These are phyloP conservation scores for Stachybotrys elegans DNA, from an alignment of 2,329 filamentous ascomycete species.

Conservation along the genomic window DNA sequence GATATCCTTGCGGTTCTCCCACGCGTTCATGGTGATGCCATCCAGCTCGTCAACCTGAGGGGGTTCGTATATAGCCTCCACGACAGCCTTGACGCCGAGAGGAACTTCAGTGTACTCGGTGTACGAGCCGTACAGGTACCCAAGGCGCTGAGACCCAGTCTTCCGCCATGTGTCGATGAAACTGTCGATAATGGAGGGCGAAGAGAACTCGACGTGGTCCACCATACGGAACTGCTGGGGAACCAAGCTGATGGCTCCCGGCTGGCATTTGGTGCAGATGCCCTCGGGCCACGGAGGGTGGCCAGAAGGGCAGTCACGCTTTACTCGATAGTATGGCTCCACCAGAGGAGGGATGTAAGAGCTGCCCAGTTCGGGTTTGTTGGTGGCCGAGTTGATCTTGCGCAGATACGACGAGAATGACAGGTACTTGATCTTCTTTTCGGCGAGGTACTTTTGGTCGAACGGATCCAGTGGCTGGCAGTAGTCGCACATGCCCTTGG, in stretches of 20 bases:
- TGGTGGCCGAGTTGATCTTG: slow-evolving; percentile 93
- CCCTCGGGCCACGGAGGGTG: slow-evolving; percentile 93
- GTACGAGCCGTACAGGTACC: slow-evolving; percentile 87
- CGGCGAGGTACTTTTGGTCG: slow-evolving; percentile 77
- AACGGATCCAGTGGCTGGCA: slow-evolving; percentile 97
- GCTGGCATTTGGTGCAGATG: slow-evolving; percentile 97
- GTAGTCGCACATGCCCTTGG: slow-evolving; percentile 98
- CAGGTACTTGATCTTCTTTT: slow-evolving; percentile 98
- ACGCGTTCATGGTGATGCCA: slow-evolving; percentile 77
- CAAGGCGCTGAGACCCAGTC: slow-evolving; percentile 77
- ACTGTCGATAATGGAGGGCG: slow-evolving; percentile 77
- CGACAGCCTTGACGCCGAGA: slow-evolving; percentile 87
- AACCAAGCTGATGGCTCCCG: slow-evolving; percentile 91
- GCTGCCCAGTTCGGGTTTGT: slow-evolving; percentile 87
- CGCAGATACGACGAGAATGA: slow-evolving; percentile 93
- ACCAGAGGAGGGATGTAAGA: slow-evolving; percentile 94
- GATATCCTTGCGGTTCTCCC: slow-evolving; percentile 78
- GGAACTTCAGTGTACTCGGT: slow-evolving; percentile 89
- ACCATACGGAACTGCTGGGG: slow-evolving; percentile 95
- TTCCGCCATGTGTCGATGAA: slow-evolving; percentile 89
- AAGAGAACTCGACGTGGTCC: slow-evolving; percentile 94
- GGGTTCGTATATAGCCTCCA: slow-evolving; percentile 95
- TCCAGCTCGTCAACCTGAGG: slow-evolving; percentile 87
- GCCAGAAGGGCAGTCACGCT: slow-evolving; percentile 82
- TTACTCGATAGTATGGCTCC: slow-evolving; percentile 89